A percentile compares a stretch with the other conserved stretches of the same genome.
Conservation (phyloP, 139 green algal species). For the Chlorella vulgaris region DNA sequence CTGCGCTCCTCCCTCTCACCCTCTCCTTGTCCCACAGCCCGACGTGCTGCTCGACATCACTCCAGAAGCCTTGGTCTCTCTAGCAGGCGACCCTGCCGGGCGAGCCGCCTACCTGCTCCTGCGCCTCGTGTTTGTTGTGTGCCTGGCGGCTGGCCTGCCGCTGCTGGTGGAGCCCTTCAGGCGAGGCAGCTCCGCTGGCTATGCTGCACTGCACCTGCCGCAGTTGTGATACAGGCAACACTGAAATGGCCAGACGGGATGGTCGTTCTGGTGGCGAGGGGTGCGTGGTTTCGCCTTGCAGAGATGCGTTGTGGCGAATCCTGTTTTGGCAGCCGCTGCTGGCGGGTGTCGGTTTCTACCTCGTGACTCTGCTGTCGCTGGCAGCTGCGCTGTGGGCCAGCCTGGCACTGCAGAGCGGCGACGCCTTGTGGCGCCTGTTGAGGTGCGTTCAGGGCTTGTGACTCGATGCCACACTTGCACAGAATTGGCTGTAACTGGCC, state of each 20-base stretch:
- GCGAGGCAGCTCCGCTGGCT: neutral
- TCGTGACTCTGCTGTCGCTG: constrained; percentile 19
- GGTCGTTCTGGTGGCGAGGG: too few relatives aligned
- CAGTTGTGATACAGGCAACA: too few relatives aligned
- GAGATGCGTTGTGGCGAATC: constrained; percentile 14
- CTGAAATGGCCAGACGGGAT: too few relatives aligned
- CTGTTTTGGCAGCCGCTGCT: constrained; percentile 33
- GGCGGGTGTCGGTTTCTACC: neutral
- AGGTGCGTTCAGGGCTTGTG: too few relatives aligned
- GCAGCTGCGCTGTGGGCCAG: constrained; percentile 7
- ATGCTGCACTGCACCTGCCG: too few relatives aligned
- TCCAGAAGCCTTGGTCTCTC: neutral
- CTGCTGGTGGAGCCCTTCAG: constrained; percentile 31
- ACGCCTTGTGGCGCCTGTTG: constrained; percentile 2
- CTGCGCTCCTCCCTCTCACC: too few relatives aligned
- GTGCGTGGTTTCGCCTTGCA: neutral
- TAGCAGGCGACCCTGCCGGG: neutral
- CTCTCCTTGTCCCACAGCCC: neutral
- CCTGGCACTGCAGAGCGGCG: neutral
- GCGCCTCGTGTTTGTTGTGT: constrained; percentile 5
- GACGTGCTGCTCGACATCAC: constrained; percentile 7
- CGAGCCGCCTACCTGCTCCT: neutral
- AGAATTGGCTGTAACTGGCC: too few relatives aligned
- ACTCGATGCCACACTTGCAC: too few relatives aligned
- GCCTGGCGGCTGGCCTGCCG: neutral